Base-by-base conservation (phyloP, 192 early-diverging fungal species). In the Coemansia sp. region DNA sequence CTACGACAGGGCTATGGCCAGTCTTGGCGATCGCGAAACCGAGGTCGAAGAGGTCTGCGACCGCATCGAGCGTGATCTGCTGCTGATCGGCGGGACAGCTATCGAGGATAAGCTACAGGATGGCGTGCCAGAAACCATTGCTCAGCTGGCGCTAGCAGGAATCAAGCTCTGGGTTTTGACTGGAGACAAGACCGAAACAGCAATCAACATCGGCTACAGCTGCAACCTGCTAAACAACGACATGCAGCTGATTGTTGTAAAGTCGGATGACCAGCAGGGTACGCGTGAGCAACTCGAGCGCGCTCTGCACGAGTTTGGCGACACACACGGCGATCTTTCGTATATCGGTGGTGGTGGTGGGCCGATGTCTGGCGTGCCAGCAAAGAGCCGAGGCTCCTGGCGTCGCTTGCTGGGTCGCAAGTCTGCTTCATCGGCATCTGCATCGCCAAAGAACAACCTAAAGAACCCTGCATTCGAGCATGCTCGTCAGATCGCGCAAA, bases 71-170 rank as follows among this genome's bases (percentile, higher is more conserved):
- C 82, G 75, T 34, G 83, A 87, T 2, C 67, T 99, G 61, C 84
- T 87, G 64, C 75, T 99, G 48, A 82, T 96, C 57, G 96, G 96
- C 58, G 94, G 93, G n/a, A 99, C 96, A 0, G 96, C 96, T 5
- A 97, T 99, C 56, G 96, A 99, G 83, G 96, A 99, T 73, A 89
- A 91, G 80, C 88, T 99, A 16, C 96, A 99, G 73, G 94, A 94
- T n/a, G 95, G 93, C 63, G 96, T 99, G 3, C 95, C 96, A 7
- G 94, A 95, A 61, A 90, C 91, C 45, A 97, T 99, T 65, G 88
- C 89, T 2, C 87, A 88, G 31, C 73, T 99, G 56, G 84, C 90
- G 2, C 83, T 83, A 48, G 96, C 95, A 0, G 94, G 94, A 18
- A 93, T 97, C 67, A 95, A 96, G 77, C 76, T 97, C 38, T 99